phyloP scores from a whole-genome alignment of 106 monocot genomes.

The Allium cepa region DNA sequence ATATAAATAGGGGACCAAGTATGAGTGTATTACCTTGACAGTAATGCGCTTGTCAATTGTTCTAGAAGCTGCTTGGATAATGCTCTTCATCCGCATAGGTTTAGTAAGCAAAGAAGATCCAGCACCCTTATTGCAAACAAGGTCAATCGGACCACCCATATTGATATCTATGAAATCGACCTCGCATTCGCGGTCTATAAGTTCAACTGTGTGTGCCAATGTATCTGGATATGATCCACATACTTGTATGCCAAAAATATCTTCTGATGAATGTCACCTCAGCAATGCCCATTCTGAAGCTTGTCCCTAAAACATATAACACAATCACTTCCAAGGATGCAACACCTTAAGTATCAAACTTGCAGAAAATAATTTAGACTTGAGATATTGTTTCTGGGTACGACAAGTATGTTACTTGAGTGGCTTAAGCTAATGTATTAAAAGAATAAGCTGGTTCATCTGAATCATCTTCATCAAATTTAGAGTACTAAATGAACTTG shows the following conservation, averaged over 20 bases:
- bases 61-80: constrained; percentile 64
- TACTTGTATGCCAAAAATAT: constrained; percentile 85
- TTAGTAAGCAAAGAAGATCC: constrained; percentile 89
- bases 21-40: constrained; percentile 49
- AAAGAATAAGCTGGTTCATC: no score
- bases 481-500: no score
- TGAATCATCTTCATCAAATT: no score
- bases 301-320: constrained; percentile 52
- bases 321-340: neutral
- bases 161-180: constrained; percentile 93
- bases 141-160: constrained; percentile 97
- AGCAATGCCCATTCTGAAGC: constrained; percentile 98
- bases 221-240: constrained; percentile 94
- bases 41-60: constrained; percentile 57
- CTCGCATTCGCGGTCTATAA: constrained; percentile 64
- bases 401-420: no score
- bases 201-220: constrained; percentile 70
- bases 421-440: no score
- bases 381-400: no score
- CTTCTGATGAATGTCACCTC: constrained; percentile 82
- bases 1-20: no score
- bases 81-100: constrained; percentile 80
- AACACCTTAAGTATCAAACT: neutral
- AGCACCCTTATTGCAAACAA: constrained; percentile 91
- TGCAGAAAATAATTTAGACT: neutral